These are phyloP conservation scores for Venturiaceae sp. DNA, from an alignment of 2,329 filamentous ascomycete genomes.

Conservation along the genomic window DNA sequence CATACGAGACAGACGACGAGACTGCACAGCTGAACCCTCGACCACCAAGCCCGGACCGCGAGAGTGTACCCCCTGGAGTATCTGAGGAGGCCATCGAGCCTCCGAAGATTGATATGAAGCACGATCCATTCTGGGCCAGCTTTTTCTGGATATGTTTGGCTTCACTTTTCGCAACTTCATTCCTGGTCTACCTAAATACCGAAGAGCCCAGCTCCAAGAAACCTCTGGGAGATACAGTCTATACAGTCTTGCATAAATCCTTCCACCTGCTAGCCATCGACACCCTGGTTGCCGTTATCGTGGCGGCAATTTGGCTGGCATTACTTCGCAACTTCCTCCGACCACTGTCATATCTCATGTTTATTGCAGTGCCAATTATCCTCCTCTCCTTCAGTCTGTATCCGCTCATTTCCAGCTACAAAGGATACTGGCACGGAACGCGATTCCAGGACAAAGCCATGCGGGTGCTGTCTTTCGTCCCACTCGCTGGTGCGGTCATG, in stretches of 20 bases:
- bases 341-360: constrained; percentile 68
- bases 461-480: constrained; percentile 76
- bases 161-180: constrained; percentile 76
- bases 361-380: constrained; percentile 77
- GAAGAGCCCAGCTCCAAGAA: constrained; percentile 51
- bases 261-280: constrained; percentile 86
- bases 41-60: constrained; percentile 38
- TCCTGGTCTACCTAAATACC: constrained; percentile 85
- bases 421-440: constrained; percentile 62
- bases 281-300: constrained; percentile 78
- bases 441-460: constrained; percentile 74
- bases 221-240: constrained; percentile 85
- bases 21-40: constrained; percentile 33
- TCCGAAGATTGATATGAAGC: constrained; percentile 53
- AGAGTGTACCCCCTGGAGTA: constrained; percentile 47
- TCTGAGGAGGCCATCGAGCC: constrained; percentile 34
- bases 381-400: constrained; percentile 87
- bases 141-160: constrained; percentile 79
- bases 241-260: constrained; percentile 76
- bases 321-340: constrained; percentile 80
- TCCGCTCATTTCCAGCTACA: constrained; percentile 81
- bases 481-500: constrained; percentile 59
- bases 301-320: constrained; percentile 85
- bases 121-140: constrained; percentile 88
- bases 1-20: constrained; percentile 43